Evolutionary conservation across 2,329 filamentous ascomycete species (phyloP).

Genomic region (Hymenoscyphus infarciens): DNA sequence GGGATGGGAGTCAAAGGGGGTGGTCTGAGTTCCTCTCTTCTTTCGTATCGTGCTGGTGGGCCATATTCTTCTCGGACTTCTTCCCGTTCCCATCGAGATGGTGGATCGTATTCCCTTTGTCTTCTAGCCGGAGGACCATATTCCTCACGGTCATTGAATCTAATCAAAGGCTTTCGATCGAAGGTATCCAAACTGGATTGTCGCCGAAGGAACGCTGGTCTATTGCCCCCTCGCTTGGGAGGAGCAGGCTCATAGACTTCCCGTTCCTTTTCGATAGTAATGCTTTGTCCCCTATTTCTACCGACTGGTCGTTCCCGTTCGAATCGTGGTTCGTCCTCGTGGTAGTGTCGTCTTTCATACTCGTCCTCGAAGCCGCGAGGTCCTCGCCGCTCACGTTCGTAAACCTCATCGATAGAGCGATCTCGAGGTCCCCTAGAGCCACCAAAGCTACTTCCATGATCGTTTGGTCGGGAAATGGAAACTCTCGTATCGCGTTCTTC

Average conservation of each 20-base stretch:
- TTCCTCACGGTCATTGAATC: constrained; percentile 39
- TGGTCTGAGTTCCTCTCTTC: constrained; percentile 41
- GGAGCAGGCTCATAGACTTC: constrained; percentile 28
- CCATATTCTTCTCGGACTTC: constrained; percentile 57
- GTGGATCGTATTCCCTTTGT: constrained; percentile 47
- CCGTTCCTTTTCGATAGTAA: constrained; percentile 32
- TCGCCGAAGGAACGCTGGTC: constrained; percentile 69
- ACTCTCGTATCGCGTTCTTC: constrained; percentile 46
- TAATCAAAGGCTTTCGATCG: constrained; percentile 66
- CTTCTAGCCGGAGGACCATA: constrained; percentile 45
- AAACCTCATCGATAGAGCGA: constrained; percentile 46
- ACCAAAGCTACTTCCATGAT: constrained; percentile 37
- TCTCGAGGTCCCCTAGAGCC: constrained; percentile 41
- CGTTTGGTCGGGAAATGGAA: constrained; percentile 34
- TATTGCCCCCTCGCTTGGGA: constrained; percentile 40
- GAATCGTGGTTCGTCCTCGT: constrained; percentile 42
- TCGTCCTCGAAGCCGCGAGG: constrained; percentile 33
- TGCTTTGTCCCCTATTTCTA: constrained; percentile 34
- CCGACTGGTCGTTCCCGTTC: constrained; percentile 49
- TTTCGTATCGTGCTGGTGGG: constrained; percentile 46
- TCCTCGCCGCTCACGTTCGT: constrained; percentile 47
- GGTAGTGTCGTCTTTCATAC: constrained; percentile 40
- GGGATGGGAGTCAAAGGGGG: constrained; percentile 56
- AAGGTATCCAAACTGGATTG: constrained; percentile 91
- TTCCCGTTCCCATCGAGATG: constrained; percentile 38